A percentile compares a stretch with the other conserved stretches of the same genome.
These are phyloP conservation scores for Microsporum audouinii DNA, from an alignment of 2,329 filamentous ascomycete species.

Conservation along the genomic window DNA sequence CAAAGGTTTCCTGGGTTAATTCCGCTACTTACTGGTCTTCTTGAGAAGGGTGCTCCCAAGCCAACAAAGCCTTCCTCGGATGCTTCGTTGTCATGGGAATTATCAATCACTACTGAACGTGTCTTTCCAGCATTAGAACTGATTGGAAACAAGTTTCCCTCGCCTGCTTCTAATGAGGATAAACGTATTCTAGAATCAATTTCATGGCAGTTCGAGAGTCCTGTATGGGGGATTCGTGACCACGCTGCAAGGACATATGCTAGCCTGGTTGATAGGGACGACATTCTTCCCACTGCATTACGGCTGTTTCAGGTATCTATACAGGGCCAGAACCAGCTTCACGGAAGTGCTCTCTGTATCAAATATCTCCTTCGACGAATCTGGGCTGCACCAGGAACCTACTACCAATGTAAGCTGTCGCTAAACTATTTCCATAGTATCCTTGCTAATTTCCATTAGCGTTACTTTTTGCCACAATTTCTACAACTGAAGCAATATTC, in stretches of 20 bases:
- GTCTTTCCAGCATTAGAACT: conserved; percentile 38
- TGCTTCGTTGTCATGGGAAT: neutral
- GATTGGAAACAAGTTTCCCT: conserved; percentile 34
- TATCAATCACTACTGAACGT: conserved; percentile 30
- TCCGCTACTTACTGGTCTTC: conserved; percentile 27
- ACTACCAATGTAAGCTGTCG: conserved; percentile 25
- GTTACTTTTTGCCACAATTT: conserved; percentile 12
- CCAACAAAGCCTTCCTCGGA: neutral
- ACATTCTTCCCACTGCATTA: conserved; percentile 24
- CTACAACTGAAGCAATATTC: conserved; percentile 20
- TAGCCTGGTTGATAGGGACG: conserved; percentile 24
- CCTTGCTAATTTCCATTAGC: conserved; percentile 5
- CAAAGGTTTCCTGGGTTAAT: conserved; percentile 31
- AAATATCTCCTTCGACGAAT: conserved; percentile 29
- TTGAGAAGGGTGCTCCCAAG: conserved; percentile 12
- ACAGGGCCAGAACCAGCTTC: conserved; percentile 27
- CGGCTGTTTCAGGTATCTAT: conserved; percentile 17
- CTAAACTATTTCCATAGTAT: conserved; percentile 10
- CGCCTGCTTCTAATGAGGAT: conserved; percentile 24
- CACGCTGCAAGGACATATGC: conserved; percentile 36
- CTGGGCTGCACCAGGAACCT: conserved; percentile 22
- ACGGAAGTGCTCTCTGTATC: conserved; percentile 32
- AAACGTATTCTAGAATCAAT: conserved; percentile 25
- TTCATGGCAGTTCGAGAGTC: conserved; percentile 30
- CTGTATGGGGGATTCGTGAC: conserved; percentile 37